phyloP scores from a whole-genome alignment of 306 rosid genomes.

The Medicago truncatula region DNA sequence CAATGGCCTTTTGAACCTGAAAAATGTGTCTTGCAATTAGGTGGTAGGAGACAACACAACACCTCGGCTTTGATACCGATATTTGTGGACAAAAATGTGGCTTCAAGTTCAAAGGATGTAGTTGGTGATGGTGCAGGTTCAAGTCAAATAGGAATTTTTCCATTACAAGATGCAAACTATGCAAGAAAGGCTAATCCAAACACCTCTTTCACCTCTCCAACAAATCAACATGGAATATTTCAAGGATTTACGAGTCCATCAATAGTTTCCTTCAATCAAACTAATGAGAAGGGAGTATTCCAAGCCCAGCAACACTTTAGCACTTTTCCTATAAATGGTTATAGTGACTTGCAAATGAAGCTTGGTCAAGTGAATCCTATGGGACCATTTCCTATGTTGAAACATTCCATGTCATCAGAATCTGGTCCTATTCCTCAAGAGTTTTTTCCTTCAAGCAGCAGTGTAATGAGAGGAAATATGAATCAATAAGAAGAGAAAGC shows the following conservation, averaged over 20 bases:
- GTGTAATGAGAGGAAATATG: background rate
- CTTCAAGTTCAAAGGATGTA: background rate
- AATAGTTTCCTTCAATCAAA: background rate
- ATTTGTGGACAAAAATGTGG: background rate
- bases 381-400: constrained; percentile 16
- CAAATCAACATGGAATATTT: background rate
- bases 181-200: background rate
- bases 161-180: background rate
- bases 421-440: background rate
- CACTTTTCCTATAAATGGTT: background rate
- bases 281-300: background rate
- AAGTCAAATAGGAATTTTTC: background rate
- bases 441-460: background rate
- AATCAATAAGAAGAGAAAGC: background rate
- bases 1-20: background rate
- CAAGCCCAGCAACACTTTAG: background rate
- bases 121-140: background rate
- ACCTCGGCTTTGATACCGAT: background rate
- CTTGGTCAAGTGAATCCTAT: background rate
- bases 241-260: background rate
- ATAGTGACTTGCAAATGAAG: background rate
- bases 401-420: background rate
- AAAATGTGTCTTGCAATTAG: background rate
- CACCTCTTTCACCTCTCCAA: background rate
- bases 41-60: background rate